A percentile compares a stretch with the other conserved stretches of the same genome.
These are phyloP conservation scores for Aegilops umbellulata DNA, from an alignment of 176 grass and related monocot species.

Conservation along the genomic window DNA sequence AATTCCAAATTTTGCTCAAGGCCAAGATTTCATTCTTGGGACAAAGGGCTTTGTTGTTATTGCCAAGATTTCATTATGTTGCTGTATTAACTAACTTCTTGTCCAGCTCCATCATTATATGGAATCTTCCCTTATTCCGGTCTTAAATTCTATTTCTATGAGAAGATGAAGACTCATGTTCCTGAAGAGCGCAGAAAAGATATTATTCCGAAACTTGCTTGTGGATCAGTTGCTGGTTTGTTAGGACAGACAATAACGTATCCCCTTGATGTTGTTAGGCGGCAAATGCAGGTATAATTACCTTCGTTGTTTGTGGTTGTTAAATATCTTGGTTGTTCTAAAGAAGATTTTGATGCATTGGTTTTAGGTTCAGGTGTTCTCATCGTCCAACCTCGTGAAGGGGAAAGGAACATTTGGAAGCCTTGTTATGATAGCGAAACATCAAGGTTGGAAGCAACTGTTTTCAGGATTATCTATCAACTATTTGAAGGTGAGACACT, in stretches of 20 bases:
- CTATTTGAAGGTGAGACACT: conserved; percentile 77
- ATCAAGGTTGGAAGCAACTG: conserved; percentile 82
- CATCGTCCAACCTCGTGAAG: conserved; percentile 33
- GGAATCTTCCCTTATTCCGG: conserved; percentile 98
- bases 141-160: conserved; percentile 97
- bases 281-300: conserved; percentile 89
- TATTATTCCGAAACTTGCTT: conserved; percentile 76
- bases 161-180: conserved; percentile 89
- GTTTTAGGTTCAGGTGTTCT: conserved; percentile 70
- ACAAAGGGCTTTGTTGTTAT: neutral
- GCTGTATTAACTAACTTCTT: conserved; percentile 23
- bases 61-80: neutral
- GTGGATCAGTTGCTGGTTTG: conserved; percentile 91
- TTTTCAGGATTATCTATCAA: conserved; percentile 97
- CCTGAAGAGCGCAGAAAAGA: conserved; percentile 80
- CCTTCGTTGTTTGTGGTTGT: neutral
- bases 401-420: conserved; percentile 73
- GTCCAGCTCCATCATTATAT: conserved; percentile 81
- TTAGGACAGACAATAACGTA: conserved; percentile 97
- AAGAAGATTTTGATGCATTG: conserved; percentile 1
- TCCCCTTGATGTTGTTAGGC: conserved; percentile 92
- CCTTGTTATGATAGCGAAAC: conserved; percentile 62
- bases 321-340: conserved; percentile 6
- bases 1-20: neutral
- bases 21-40: neutral